Conservation (phyloP, 306 rosid species). For the Quercus parvula region DNA sequence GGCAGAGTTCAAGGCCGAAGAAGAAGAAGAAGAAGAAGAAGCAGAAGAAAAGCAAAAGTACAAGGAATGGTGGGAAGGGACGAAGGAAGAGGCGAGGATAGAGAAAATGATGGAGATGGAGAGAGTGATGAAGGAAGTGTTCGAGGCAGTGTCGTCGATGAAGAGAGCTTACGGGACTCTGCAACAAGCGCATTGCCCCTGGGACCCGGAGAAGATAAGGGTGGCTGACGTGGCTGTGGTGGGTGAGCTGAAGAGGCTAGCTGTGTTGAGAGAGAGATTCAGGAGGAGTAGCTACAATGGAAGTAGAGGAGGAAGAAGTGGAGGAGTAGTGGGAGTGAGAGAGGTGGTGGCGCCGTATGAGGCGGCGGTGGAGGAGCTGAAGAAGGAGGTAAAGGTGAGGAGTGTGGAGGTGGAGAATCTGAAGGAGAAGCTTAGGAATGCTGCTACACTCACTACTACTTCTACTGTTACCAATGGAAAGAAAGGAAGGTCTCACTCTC, state of each 20-base stretch:
- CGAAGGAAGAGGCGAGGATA: conserved; percentile 25
- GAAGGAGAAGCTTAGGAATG: conserved; percentile 74
- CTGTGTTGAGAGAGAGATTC: conserved; percentile 70
- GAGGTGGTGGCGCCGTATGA: conserved; percentile 97
- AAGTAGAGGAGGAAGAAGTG: conserved; percentile 23
- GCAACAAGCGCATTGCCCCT: conserved; percentile 89
- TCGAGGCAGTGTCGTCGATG: conserved; percentile 76
- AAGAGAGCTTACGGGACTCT: conserved; percentile 71
- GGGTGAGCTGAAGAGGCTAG: conserved; percentile 73
- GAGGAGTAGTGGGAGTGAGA: conserved; percentile 36
- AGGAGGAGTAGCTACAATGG: conserved; percentile 29
- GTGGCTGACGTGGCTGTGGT: conserved; percentile 79
- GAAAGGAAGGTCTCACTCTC: conserved; percentile 54
- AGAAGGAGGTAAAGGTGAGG: conserved; percentile 72
- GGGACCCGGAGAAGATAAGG: conserved; percentile 88
- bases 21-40: conserved; percentile 1
- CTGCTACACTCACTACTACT: background rate
- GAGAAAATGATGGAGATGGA: conserved; percentile 61
- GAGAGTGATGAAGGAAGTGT: conserved; percentile 63
- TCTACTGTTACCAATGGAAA: conserved; percentile 37
- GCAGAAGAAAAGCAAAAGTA: conserved; percentile 19
- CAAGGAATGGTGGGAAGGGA: conserved; percentile 27
- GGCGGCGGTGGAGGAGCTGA: conserved; percentile 85
- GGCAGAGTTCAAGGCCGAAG: background rate
- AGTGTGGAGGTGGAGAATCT: conserved; percentile 74